phyloP scores from a whole-genome alignment of 495 filamentous ascomycete species.

The Tuber microsphaerosporum region DNA sequence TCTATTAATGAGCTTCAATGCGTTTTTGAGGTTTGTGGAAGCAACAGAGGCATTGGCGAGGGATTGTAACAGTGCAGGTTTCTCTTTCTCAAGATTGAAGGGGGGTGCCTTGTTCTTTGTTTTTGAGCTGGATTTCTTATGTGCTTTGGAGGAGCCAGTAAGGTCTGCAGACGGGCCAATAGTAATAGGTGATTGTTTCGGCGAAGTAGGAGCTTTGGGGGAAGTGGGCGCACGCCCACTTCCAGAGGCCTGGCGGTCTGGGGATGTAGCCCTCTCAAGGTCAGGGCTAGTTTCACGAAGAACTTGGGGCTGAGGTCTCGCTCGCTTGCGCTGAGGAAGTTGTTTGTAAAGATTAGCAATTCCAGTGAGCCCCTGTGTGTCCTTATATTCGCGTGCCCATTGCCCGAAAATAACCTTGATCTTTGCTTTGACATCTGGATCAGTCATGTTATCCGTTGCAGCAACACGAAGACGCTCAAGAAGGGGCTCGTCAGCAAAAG shows the following conservation, averaged over 20 bases:
- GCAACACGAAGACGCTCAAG: slow-evolving; percentile 86
- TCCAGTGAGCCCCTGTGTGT: slow-evolving; percentile 68
- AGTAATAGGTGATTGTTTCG: slow-evolving; percentile 22
- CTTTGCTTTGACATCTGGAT: slow-evolving; percentile 76
- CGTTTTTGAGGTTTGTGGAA: slow-evolving; percentile 83
- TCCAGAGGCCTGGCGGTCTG: slow-evolving; percentile 12
- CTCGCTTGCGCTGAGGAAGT: slow-evolving; percentile 60
- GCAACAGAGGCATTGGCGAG: slow-evolving; percentile 82
- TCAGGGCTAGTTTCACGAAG: slow-evolving; percentile 21
- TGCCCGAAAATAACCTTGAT: slow-evolving; percentile 76
- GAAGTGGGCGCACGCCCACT: slow-evolving; percentile 40
- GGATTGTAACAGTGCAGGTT: slow-evolving; percentile 68
- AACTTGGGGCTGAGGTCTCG: slow-evolving; percentile 43
- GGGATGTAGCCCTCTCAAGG: slow-evolving; percentile 19
- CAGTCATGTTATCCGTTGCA: slow-evolving; percentile 75
- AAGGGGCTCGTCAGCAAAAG: slow-evolving; percentile 85
- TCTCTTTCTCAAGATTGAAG: slow-evolving; percentile 84
- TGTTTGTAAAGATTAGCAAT: slow-evolving; percentile 76
- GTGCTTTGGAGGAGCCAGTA: slow-evolving; percentile 15
- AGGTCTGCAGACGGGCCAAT: slow-evolving; percentile 37
- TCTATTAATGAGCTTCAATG: slow-evolving; percentile 81
- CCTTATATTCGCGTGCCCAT: slow-evolving; percentile 80
- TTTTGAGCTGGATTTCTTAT: slow-evolving; percentile 37
- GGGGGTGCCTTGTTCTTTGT: slow-evolving; percentile 47
- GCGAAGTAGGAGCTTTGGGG: slow-evolving; percentile 31